Base-by-base conservation (phyloP, 2,329 filamentous ascomycete genomes). In the Exophiala bonariae region DNA sequence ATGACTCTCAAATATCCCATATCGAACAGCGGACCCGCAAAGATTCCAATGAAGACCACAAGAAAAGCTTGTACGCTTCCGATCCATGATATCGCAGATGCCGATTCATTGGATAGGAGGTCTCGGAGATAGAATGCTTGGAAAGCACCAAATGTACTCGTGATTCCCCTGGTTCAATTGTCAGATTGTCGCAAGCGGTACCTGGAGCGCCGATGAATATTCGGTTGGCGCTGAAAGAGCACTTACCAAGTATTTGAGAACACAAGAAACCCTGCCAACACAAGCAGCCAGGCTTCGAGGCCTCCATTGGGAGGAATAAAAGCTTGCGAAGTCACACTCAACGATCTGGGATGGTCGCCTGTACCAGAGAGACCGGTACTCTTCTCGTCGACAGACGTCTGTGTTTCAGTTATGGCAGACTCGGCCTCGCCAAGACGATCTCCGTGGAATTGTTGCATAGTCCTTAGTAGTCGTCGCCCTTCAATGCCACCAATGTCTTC, bases 21-120 rank as follows among this genome's bases (percentile, higher is more conserved):
- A 44, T 74, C 71, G 16, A 70, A 66, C 11, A 68, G 54, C 3
- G 68, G 64, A 2, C 71, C 71, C 2, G 67, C 64, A 14, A 71
- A 57, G 50, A 69, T 63, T 20, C 70, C 71, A 10, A 69, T 54
- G 16, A 62, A 60, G 44, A 72, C 71, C 26, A 71, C 60, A 2
- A 68, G 60, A 10, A 69, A 64, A 44, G 68, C 65, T 41, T 72
- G 68, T 34, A 71, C 55, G 17, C 63, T 67, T 3, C 70, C 70
- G 16, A 73, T 67, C 70, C 70, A 73, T 1, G 68, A 68, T 2
- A 72, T 69, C 11, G 65, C 59, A 1, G 64, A 66, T 48, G 70
- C 61, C 8, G 66, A 61, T 23, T 60, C 28, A 14, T 33, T 39
- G 9, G 46, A 20, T 3, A 61, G 46, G 2, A 52, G 44, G 30